Conservation (phyloP, 257 asterid species). For the Jaltomata sinuosa region DNA sequence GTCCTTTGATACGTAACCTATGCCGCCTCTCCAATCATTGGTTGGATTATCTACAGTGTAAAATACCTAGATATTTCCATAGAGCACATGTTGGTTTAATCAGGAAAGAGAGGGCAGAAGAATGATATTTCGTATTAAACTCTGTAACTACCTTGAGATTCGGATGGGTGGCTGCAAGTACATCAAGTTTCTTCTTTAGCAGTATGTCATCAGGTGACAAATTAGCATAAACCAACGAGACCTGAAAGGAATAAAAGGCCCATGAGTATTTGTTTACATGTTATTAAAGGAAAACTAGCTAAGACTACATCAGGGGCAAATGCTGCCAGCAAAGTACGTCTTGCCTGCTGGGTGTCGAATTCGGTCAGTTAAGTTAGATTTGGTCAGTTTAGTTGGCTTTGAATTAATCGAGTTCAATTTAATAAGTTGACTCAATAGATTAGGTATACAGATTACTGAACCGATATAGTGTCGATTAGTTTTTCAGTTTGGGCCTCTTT, state of each 20-base stretch:
- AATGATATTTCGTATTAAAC: not conserved
- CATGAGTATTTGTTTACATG: not conserved
- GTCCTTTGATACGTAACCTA: slow-evolving; percentile 72
- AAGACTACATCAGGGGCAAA: not conserved
- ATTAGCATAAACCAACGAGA: slow-evolving; percentile 82
- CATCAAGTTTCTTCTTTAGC: slow-evolving; percentile 89
- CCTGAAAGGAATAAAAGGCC: slow-evolving; percentile 30
- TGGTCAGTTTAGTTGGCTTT: not conserved
- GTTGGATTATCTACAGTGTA: slow-evolving; percentile 90
- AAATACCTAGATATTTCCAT: slow-evolving; percentile 41
- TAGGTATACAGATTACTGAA: not conserved
- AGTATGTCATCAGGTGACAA: slow-evolving; percentile 96
- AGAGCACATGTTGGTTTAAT: not conserved
- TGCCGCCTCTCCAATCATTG: slow-evolving; percentile 82
- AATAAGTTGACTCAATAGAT: not conserved
- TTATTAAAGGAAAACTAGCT: not conserved
- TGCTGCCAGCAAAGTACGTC: not conserved
- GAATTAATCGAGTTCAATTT: not conserved
- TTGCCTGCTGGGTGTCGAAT: not conserved
- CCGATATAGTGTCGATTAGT: not conserved
- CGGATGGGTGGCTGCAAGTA: slow-evolving; percentile 69
- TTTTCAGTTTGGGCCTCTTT: not conserved
- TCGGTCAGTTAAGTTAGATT: not conserved
- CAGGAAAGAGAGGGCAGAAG: not conserved
- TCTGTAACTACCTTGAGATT: slow-evolving; percentile 61